Evolutionary conservation across 2,329 filamentous ascomycete species (phyloP).

Genomic region (Penicillium sp.): DNA sequence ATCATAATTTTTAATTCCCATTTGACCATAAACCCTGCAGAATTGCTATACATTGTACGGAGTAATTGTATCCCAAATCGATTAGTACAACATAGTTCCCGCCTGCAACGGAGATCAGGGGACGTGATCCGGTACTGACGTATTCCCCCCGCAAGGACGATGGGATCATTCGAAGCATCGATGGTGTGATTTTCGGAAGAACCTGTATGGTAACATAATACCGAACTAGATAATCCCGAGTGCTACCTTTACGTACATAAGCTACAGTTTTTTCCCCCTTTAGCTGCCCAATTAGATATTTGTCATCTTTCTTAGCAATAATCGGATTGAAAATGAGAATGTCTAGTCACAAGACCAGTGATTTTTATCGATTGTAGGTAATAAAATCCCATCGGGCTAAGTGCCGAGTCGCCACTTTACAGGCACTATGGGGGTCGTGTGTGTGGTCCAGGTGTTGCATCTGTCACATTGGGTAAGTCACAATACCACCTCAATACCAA

Average conservation of each 20-base stretch:
- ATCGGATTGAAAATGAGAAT: neutral
- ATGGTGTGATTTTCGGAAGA: constrained; percentile 28
- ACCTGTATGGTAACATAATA: constrained; percentile 4
- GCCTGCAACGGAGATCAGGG: constrained; percentile 30
- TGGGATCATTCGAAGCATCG: constrained; percentile 21
- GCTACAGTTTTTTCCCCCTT: neutral
- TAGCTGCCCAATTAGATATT: neutral
- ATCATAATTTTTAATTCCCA: neutral
- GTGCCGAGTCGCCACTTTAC: constrained; percentile 15
- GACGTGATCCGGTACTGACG: constrained; percentile 23
- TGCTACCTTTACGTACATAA: neutral
- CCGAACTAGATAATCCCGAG: neutral
- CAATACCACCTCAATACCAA: constrained; percentile 15
- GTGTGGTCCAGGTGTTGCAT: constrained; percentile 10
- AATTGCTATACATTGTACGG: neutral
- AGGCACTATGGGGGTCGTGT: neutral
- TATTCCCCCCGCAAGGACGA: constrained; percentile 20
- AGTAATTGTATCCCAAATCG: neutral
- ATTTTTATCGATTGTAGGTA: constrained; percentile 1
- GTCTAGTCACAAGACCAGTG: constrained; percentile 4
- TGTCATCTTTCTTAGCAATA: neutral
- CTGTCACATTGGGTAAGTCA: constrained; percentile 6
- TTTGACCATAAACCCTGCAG: neutral
- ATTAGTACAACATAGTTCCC: constrained; percentile 14
- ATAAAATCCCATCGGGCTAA: neutral